Percentiles rank a stretch among this genome's conserved stretches.
phyloP scores from a whole-genome alignment of 1,139 yeast species.

The Saccharomyces uvarum region DNA sequence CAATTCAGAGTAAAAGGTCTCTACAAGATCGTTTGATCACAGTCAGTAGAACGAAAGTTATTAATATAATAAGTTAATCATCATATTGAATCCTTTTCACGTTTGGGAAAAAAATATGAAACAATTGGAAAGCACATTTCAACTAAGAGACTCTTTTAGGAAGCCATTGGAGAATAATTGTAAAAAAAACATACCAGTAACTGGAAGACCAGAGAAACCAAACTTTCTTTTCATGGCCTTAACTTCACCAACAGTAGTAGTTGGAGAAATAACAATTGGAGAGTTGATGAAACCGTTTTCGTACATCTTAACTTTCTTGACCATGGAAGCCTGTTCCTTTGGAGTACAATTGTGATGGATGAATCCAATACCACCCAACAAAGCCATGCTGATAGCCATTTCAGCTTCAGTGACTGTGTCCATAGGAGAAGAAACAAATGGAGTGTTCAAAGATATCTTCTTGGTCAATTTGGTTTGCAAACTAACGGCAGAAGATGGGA shows the following conservation, averaged over 20 bases:
- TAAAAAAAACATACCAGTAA: conserved; percentile 77
- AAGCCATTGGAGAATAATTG: conserved; percentile 1
- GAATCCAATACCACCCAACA: conserved; percentile 97
- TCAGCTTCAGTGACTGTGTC: conserved; percentile 96
- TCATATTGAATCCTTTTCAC: conserved; percentile 36
- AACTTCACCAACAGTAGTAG: conserved; percentile 72
- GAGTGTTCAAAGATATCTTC: conserved; percentile 83
- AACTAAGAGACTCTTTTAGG: conserved; percentile 2
- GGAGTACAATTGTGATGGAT: conserved; percentile 95
- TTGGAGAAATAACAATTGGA: conserved; percentile 79
- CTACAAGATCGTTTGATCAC: conserved; percentile 97
- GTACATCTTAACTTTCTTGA: conserved; percentile 86
- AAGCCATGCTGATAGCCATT: conserved; percentile 98
- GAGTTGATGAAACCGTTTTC: conserved; percentile 96
- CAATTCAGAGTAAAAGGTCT: conserved; percentile 45
- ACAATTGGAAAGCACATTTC: conserved; percentile 8
- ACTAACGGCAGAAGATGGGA: conserved; percentile 69
- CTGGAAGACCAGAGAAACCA: conserved; percentile 98
- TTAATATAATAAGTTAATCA: conserved; percentile 46
- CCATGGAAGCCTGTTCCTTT: conserved; percentile 98
- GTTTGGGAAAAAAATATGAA: conserved; percentile 3
- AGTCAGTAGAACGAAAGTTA: conserved; percentile 99
- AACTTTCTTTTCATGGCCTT: conserved; percentile 58
- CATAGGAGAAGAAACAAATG: conserved; percentile 97
- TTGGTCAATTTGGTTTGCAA: conserved; percentile 84